Evolutionary conservation across 805 yeast genomes (phyloP).

Genomic region (Nakazawaea molendinolei): DNA sequence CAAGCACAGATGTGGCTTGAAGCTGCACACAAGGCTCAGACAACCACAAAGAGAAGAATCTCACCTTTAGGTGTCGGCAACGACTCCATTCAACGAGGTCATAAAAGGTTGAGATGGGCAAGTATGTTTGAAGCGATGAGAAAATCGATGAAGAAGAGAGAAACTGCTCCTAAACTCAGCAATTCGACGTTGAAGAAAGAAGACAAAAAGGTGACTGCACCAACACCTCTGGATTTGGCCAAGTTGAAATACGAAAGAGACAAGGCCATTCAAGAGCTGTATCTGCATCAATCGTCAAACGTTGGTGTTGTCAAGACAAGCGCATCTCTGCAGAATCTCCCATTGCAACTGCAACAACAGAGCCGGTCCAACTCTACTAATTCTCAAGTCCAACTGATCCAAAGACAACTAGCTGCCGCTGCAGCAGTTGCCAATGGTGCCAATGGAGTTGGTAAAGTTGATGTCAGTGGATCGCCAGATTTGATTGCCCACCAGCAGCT

Average conservation of each 20-base stretch:
- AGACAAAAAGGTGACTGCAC: conserved; percentile 41
- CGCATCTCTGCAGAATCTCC: conserved; percentile 3
- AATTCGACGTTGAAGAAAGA: conserved; percentile 31
- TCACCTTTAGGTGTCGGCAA: conserved; percentile 91
- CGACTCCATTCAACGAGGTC: conserved; percentile 92
- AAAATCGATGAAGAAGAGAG: conserved; percentile 84
- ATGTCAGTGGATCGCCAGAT: no score
- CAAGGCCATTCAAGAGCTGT: conserved; percentile 73
- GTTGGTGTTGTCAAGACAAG: conserved; percentile 1
- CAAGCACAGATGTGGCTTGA: conserved; percentile 90
- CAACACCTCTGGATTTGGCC: conserved; percentile 81
- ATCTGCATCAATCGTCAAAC: conserved; percentile 26
- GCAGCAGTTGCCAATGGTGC: conserved; percentile 6
- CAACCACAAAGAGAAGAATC: conserved; percentile 79
- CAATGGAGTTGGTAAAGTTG: not conserved
- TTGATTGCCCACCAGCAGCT: conserved; percentile 11
- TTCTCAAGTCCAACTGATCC: conserved; percentile 10
- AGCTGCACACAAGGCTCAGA: conserved; percentile 83
- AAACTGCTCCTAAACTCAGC: conserved; percentile 59
- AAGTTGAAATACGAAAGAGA: conserved; percentile 81
- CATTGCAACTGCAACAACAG: not conserved
- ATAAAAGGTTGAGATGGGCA: conserved; percentile 87
- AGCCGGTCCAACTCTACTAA: conserved; percentile 3
- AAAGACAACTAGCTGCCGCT: conserved; percentile 12
- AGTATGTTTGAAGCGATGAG: conserved; percentile 95